phyloP scores from a whole-genome alignment of 2,329 filamentous ascomycete genomes.

The Calonectria naviculata region DNA sequence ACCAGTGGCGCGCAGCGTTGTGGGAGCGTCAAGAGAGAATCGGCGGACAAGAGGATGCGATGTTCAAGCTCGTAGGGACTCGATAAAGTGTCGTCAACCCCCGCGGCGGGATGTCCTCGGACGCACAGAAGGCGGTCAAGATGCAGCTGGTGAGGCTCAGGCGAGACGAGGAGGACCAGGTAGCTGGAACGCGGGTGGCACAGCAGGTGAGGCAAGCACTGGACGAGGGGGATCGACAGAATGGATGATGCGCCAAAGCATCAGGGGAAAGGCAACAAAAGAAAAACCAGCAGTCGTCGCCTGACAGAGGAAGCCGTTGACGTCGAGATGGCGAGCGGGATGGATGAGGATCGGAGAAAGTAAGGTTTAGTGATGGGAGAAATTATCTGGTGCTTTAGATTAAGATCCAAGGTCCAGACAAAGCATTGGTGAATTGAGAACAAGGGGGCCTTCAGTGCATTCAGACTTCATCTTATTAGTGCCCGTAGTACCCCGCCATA shows the following conservation, averaged over 20 bases:
- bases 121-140: constrained; percentile 7
- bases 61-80: not conserved
- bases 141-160: not conserved
- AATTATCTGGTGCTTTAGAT: constrained; percentile 1
- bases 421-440: constrained; percentile 1
- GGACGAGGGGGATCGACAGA: not conserved
- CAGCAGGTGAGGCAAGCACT: not conserved
- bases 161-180: not conserved
- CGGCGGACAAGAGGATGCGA: not conserved
- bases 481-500: constrained; percentile 14
- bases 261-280: not conserved
- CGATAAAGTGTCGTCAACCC: not conserved
- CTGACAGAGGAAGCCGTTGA: not conserved
- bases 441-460: not conserved
- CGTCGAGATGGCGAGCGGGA: not conserved
- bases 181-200: constrained; percentile 2
- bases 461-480: constrained; percentile 8
- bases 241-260: not conserved
- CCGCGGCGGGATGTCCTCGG: not conserved
- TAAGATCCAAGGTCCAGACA: not conserved
- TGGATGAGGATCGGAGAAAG: not conserved
- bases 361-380: not conserved
- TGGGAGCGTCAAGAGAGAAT: not conserved
- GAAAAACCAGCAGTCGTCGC: not conserved
- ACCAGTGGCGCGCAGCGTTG: not conserved